Evolutionary conservation across 83 land plant genomes (phyloP), one percentile per base, ranked within the genome.

Genomic region (Thuja plicata): DNA sequence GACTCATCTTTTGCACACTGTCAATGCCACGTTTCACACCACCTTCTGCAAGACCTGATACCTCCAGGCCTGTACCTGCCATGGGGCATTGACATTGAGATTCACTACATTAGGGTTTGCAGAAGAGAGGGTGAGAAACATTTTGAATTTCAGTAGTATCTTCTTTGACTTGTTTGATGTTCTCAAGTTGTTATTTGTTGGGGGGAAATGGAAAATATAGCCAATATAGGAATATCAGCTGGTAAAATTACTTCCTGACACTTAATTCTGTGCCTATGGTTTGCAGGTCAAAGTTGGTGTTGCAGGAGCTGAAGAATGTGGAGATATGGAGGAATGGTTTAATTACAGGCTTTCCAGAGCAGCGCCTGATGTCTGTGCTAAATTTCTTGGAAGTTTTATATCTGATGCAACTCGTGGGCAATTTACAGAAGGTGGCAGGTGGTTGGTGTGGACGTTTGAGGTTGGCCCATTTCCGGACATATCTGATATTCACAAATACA

Each of bases 371-470:
- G 93, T 94, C 15, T 98, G 99, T 93, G 99, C 99, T 19, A 94
- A 96, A 80, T 98, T 95, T 70, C 93, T 98, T 60, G 99, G 99
- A 48, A 97, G 94, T 90, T 98, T 98, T 88, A 89, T 94, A 85
- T 96, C 99, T 40, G 98, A 97, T 87, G 88, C 92, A 79, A 97
- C 98, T 45, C 92, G 86, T 79, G 95, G 96, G 32, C 96, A 95
- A 77, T 98, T 96, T 87, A 93, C 92, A 35, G 90, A 95, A 88
- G 99, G 99, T 87, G 99, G 97, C 35, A 97, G 94, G 92, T 98
- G 99, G 99, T 95, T 98, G 60, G 97, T 98, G 35, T 98, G 99
- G 99, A 97, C 93, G 89, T 98, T 95, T 91, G 99, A 98, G 99
- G 99, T 97, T 32, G 45, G 88, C 19, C 40, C 88, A 73, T 30